Conservation (phyloP, 805 yeast genomes). For the Wickerhamomyces bisporus region DNA sequence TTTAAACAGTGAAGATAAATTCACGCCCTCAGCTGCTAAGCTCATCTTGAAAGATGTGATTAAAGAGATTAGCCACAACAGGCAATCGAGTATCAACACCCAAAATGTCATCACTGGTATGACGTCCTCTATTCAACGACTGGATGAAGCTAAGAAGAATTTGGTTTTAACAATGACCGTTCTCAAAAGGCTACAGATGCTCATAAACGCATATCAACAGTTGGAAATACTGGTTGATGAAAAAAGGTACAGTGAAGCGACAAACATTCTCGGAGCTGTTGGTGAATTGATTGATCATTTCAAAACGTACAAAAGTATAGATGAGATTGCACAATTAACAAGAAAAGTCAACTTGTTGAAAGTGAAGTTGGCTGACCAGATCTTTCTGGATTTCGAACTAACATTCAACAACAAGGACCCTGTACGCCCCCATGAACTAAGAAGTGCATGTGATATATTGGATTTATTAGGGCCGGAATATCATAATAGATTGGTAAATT, state of each 20-base stretch:
- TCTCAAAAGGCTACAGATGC: slow-evolving; percentile 80
- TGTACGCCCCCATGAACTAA: slow-evolving; percentile 27
- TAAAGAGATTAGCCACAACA: slow-evolving; percentile 41
- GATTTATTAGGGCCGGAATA: slow-evolving; percentile 57
- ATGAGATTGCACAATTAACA: slow-evolving; percentile 66
- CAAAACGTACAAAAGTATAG: slow-evolving; percentile 76
- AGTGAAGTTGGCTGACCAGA: slow-evolving; percentile 57
- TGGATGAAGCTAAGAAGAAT: slow-evolving; percentile 82
- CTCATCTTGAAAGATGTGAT: slow-evolving; percentile 33
- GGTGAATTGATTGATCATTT: slow-evolving; percentile 68
- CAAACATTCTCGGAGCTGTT: slow-evolving; percentile 62
- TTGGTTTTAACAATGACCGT: slow-evolving; percentile 81
- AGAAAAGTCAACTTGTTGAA: slow-evolving; percentile 56
- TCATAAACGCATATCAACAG: slow-evolving; percentile 67
- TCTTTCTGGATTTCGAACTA: slow-evolving; percentile 67
- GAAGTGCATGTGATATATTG: slow-evolving; percentile 67
- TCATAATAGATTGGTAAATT: slow-evolving; percentile 54
- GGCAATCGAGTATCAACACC: slow-evolving; percentile 45
- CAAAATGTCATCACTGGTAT: slow-evolving; percentile 58
- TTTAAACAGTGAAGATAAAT: slow-evolving; percentile 17
- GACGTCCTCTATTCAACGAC: slow-evolving; percentile 70
- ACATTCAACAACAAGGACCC: slow-evolving; percentile 31
- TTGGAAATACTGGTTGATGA: slow-evolving; percentile 42
- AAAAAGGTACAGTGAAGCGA: slow-evolving; percentile 48
- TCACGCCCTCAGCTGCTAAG: slow-evolving; percentile 15